Base-by-base conservation (phyloP, 345 rosid genomes). In the Litchi chinensis region DNA sequence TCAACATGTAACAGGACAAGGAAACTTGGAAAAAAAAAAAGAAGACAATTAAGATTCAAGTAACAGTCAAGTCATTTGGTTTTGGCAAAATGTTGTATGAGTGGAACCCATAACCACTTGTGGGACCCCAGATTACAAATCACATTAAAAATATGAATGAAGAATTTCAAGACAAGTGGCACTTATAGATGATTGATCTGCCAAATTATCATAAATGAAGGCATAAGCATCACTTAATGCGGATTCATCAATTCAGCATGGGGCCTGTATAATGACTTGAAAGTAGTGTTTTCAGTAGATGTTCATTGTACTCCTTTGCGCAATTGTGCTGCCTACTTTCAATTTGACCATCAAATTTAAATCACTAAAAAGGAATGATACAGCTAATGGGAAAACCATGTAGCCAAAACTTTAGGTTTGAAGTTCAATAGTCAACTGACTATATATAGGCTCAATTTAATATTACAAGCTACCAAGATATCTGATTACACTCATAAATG, bases 141-240 rank as follows among this genome's bases (percentile, higher is more conserved):
- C 37, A 32, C 37, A 32, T 2, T 32, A 32, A 32, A 32, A 2
- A 32, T 32, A 32, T 32, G 37, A 32, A 32, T 32, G 37, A 32
- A 32, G 37, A 32, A 32, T 32, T 32, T 32, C 37, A 32, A 32
- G 37, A 32, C 37, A 1, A 32, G 37, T 32, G 37, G 37, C 37
- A 32, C 37, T 32, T 32, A 32, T 3, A 32, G 37, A 32, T 32
- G 37, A 32, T 32, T 32, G 37, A 32, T 48, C 5, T 50, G 56
- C 16, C 69, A 63, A 22, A 43, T 8, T 26, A 24, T 43, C 43
- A 74, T 44, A 46, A 74, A 74, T 63, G 57, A 43, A 74, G 60
- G 68, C 18, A 57, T 22, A 41, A 74, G 24, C 5, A 24, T 74
- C 24, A 62, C 22, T 62, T 2, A 11, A 63, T 2, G 37, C 37